phyloP scores from a whole-genome alignment of 768 basidiomycete genomes.

The Boletus subparvulus region DNA sequence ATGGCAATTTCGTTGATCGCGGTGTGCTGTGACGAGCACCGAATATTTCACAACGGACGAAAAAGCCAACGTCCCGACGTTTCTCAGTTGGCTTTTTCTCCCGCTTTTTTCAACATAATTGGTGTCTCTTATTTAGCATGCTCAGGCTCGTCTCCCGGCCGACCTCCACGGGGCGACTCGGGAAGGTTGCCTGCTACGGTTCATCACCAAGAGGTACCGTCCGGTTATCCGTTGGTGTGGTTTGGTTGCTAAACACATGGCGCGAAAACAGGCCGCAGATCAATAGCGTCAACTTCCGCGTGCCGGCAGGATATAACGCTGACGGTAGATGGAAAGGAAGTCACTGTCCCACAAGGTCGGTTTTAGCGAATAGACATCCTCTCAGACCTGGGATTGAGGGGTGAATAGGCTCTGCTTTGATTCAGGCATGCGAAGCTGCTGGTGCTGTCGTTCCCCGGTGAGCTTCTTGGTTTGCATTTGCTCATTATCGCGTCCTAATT shows the following conservation, averaged over 20 bases:
- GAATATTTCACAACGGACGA: conserved; percentile 14
- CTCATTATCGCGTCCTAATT: conserved; percentile 12
- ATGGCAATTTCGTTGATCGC: conserved; percentile 31
- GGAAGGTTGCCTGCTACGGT: conserved; percentile 51
- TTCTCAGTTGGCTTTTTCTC: conserved; percentile 24
- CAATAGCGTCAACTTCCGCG: conserved; percentile 63
- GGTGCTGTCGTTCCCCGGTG: conserved; percentile 80
- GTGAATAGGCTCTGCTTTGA: conserved; percentile 82
- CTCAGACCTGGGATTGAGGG: conserved; percentile 7
- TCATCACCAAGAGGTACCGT: conserved; percentile 38
- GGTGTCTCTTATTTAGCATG: conserved; percentile 42
- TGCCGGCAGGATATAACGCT: conserved; percentile 82
- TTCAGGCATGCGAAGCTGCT: conserved; percentile 93
- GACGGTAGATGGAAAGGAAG: conserved; percentile 95
- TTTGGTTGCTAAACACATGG: conserved; percentile 1
- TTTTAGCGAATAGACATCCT: conserved; percentile 12
- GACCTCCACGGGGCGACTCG: conserved; percentile 66
- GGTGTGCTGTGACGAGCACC: conserved; percentile 45
- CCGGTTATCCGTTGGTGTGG: neutral
- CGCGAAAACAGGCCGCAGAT: conserved; percentile 48
- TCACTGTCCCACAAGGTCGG: conserved; percentile 93
- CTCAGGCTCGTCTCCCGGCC: conserved; percentile 71
- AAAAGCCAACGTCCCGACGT: conserved; percentile 13
- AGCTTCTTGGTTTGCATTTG: conserved; percentile 15
- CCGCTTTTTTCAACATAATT: conserved; percentile 11